A percentile compares a stretch with the other conserved stretches of the same genome.
phyloP scores from a whole-genome alignment of 495 filamentous ascomycete genomes.

The Letharia columbiana region DNA sequence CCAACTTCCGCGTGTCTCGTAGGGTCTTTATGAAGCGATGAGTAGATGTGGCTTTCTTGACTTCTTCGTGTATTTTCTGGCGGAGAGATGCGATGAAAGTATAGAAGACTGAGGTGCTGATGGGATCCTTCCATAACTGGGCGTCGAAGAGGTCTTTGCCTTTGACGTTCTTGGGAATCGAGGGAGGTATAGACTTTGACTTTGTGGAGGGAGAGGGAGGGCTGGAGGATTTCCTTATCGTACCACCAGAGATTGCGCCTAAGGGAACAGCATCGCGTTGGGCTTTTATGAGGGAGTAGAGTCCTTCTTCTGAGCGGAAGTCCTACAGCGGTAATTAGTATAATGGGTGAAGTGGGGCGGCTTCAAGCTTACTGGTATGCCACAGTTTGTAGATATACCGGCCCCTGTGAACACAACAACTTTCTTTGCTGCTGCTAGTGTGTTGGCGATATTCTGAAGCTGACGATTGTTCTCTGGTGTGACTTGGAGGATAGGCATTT shows the following conservation, averaged over 20 bases:
- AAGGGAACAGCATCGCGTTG: constrained; percentile 41
- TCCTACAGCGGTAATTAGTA: constrained; percentile 39
- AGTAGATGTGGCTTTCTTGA: constrained; percentile 47
- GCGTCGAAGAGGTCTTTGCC: constrained; percentile 59
- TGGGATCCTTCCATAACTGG: constrained; percentile 54
- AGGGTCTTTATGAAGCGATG: constrained; percentile 57
- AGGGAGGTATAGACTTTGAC: not conserved
- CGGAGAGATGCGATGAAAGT: constrained; percentile 56
- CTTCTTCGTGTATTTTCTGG: constrained; percentile 42
- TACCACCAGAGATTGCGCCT: not conserved
- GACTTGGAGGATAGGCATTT: constrained; percentile 24
- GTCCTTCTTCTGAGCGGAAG: constrained; percentile 60
- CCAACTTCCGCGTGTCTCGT: constrained; percentile 51
- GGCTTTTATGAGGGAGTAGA: constrained; percentile 60
- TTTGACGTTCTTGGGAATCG: constrained; percentile 47
- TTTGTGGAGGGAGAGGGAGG: constrained; percentile 5
- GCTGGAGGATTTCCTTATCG: not conserved
- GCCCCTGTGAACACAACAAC: constrained; percentile 61
- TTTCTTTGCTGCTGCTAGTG: constrained; percentile 51
- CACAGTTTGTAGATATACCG: constrained; percentile 65
- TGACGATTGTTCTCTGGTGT: constrained; percentile 35
- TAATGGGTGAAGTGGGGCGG: not conserved
- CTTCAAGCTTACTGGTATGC: constrained; percentile 50
- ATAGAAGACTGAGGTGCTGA: constrained; percentile 57
- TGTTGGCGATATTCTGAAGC: constrained; percentile 53